Evolutionary conservation across 805 yeast genomes (phyloP).

Genomic region (Suhomyces kilbournensis): DNA sequence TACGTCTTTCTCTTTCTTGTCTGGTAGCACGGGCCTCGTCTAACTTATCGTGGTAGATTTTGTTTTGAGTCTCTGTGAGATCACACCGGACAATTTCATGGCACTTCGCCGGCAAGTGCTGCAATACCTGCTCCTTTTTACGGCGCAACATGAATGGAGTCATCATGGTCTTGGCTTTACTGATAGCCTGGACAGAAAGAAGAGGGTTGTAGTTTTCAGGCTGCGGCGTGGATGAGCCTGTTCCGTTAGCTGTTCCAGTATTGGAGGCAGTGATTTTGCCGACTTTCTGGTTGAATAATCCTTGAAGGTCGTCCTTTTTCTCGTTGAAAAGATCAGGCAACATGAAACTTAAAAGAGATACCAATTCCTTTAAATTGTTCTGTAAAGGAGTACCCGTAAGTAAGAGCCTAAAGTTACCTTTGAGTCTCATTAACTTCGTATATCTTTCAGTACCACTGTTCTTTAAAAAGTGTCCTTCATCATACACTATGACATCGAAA

Average conservation of each 20-base stretch:
- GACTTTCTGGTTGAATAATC: conserved; percentile 84
- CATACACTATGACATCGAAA: conserved; percentile 89
- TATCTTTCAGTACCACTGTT: conserved; percentile 88
- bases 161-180: conserved; percentile 96
- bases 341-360: conserved; percentile 87
- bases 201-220: conserved; percentile 64
- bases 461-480: conserved; percentile 96
- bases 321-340: conserved; percentile 79
- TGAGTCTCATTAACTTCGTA: conserved; percentile 76
- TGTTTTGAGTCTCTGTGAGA: conserved; percentile 51
- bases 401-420: conserved; percentile 78
- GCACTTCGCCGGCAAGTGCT: conserved; percentile 78
- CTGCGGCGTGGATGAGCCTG: conserved; percentile 21
- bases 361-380: conserved; percentile 85
- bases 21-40: conserved; percentile 39
- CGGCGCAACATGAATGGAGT: conserved; percentile 94
- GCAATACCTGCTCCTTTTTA: conserved; percentile 85
- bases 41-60: conserved; percentile 62
- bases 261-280: conserved; percentile 50
- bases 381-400: conserved; percentile 97
- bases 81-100: conserved; percentile 66
- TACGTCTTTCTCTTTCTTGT: conserved; percentile 44
- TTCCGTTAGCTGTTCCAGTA: conserved; percentile 18
- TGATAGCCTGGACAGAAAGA: conserved; percentile 85
- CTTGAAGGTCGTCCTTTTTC: conserved; percentile 75